phyloP scores from a whole-genome alignment of 441 rosid species.

The Omphalea diandra region DNA sequence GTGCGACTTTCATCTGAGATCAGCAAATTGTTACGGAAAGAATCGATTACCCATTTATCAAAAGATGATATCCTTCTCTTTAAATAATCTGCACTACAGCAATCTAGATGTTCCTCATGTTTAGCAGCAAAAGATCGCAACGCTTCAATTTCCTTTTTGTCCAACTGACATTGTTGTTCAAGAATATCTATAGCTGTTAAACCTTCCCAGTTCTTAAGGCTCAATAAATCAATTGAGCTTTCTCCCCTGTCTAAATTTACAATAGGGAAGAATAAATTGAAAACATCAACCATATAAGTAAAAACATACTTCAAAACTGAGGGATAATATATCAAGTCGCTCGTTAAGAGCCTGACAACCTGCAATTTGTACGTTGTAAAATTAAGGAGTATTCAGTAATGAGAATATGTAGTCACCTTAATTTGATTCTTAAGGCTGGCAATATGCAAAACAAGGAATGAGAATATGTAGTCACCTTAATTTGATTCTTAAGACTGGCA shows the following conservation, averaged over 20 bases:
- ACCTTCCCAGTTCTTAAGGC: background rate
- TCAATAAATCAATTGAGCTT: background rate
- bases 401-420: background rate
- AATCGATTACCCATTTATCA: background rate
- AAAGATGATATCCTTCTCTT: background rate
- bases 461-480: background rate
- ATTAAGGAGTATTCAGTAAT: background rate
- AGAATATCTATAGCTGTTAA: background rate
- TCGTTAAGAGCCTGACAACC: background rate
- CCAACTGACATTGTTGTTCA: background rate
- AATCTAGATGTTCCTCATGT: background rate
- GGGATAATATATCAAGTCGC: background rate
- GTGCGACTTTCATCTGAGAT: background rate
- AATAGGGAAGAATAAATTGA: background rate
- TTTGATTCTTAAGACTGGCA: conserved; percentile 3
- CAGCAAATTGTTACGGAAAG: background rate
- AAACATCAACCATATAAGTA: background rate
- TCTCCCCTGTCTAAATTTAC: background rate
- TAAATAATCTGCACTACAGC: background rate
- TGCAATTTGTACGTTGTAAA: background rate
- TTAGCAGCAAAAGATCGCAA: background rate
- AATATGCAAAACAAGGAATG: background rate
- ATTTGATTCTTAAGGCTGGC: background rate
- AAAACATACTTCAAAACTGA: background rate
- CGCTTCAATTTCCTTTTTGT: background rate